Evolutionary conservation across 2,329 filamentous ascomycete species (phyloP), one percentile per base, ranked within the genome.

Genomic region (Claviceps citrina): DNA sequence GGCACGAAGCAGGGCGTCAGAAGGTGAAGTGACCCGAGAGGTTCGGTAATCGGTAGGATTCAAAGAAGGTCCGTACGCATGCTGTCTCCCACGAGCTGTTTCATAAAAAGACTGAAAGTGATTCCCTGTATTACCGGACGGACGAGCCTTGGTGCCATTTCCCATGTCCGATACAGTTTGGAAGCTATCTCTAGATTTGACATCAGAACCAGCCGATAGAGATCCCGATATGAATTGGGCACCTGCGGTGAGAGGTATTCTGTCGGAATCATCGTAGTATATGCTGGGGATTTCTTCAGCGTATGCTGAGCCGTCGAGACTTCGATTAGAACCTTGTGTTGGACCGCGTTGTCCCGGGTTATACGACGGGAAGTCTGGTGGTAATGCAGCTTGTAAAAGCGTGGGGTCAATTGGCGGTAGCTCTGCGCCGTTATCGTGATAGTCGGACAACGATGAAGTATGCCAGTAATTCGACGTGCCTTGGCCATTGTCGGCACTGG

Each of bases 1-100:
- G 44, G 82, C 81, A 49, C 76, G 70, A 19, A 71, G 73, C 39
- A 87, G 58, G 15, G 81, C 79, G 20, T 72, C 73, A 9, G 74
- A 70, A 7, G 72, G 69, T 15, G 78, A 78, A 2, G 73, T 66
- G 2, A 79, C 76, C 30, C 78, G 66, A 32, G 80, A 81, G 33
- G 70, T 64, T 39, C 68, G 65, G 43, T 62, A 58, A 19, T 67
- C 67, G 16, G 61, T 64, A 6, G 75, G 73, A 22, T 60, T 63
- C 41, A 73, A 66, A 48, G 62, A 73, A 53, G 62, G 64, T 40
- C 78, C 73, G 54, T 76, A 73, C 47, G 71, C 74, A 45, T 66
- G 65, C 45, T 67, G 65, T 44, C 71, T 68, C 35, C 65, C 58
- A 6, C 30, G 32, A 12, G 32, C 25, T 15, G 67, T 57, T 33